Evolutionary conservation across 345 rosid species (phyloP), one percentile per base, ranked within the genome.

Genomic region (Luvunga scandens): DNA sequence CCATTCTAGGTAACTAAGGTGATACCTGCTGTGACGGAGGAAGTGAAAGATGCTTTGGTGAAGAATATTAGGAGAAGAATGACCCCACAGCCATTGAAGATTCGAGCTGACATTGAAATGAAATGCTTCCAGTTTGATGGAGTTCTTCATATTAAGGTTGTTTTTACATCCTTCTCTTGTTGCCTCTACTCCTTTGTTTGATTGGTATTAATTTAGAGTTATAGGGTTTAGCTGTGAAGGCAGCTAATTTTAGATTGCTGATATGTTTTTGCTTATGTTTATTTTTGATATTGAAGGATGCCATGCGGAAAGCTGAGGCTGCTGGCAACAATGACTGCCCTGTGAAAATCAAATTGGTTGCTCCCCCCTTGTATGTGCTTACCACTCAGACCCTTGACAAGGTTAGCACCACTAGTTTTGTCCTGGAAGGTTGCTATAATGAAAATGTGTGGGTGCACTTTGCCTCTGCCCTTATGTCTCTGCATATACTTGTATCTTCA

Each of bases 121-220:
- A 93, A 91, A 70, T 97, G 99, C 86, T 97, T 94, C 86, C 97
- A 94, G 88, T 93, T 94, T 81, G 99, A 97, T 50, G 98, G 99
- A 16, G 98, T 96, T 79, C 87, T 94, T 79, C 99, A 96, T 90
- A 93, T 97, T 53, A 94, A 97, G 97, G 98, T 97, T 36, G 48
- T 62, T 22, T 68, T 78, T 67, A 22, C 13, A 34, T 45, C 56
- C 50, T 68, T 38, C 22, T 53, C 66, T 34, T 59, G 36, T 55
- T 38, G 42, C 12, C 64, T 56, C 56, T 34, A 9, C 6, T 66
- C 7, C 38, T 30, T 28, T 39, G n/a, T 21, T 16, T 30, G 72
- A 45, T 56, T 27, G 30, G 2, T 59, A 6, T 53, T 28, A 18
- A 13, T 75, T 42, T 70, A 21, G n/a, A 7, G 25, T 38, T 14